Evolutionary conservation across 441 rosid species (phyloP).

Genomic region (Sinapis alba): DNA sequence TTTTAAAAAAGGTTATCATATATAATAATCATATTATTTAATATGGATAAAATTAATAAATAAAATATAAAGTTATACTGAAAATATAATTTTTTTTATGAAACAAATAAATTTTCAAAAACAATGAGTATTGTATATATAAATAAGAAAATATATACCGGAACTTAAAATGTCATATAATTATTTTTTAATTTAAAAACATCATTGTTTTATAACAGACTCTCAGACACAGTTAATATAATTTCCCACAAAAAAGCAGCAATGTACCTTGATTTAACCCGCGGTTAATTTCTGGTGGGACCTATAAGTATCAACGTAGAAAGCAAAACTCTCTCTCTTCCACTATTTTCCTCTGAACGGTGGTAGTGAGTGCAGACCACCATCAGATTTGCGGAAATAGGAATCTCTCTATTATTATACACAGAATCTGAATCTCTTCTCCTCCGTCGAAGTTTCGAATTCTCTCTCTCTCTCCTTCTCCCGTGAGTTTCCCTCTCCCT

Average conservation of each 20-base stretch:
- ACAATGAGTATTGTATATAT: no score
- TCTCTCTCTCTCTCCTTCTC: not conserved
- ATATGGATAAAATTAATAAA: no score
- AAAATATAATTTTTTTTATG: no score
- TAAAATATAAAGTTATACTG: no score
- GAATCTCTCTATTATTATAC: not conserved
- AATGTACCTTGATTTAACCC: not conserved
- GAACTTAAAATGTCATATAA: no score
- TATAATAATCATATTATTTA: no score
- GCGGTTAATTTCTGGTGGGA: constrained; percentile 41
- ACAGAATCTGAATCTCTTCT: constrained; percentile 34
- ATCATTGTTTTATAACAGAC: no score
- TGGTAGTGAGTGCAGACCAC: constrained; percentile 33
- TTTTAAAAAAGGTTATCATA: no score
- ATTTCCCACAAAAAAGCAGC: not conserved
- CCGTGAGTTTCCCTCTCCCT: constrained; percentile 25
- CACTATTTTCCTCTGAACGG: constrained; percentile 37
- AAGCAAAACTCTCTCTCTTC: constrained; percentile 21
- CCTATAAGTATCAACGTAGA: constrained; percentile 27
- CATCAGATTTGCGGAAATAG: constrained; percentile 20
- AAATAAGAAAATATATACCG: no score
- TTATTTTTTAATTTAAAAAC: no score
- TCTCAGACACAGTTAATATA: not conserved
- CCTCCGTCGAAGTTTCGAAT: constrained; percentile 31
- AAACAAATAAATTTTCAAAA: no score